These are phyloP conservation scores for Fusarium sp. DNA, from an alignment of 2,329 filamentous ascomycete species.

Conservation along the genomic window DNA sequence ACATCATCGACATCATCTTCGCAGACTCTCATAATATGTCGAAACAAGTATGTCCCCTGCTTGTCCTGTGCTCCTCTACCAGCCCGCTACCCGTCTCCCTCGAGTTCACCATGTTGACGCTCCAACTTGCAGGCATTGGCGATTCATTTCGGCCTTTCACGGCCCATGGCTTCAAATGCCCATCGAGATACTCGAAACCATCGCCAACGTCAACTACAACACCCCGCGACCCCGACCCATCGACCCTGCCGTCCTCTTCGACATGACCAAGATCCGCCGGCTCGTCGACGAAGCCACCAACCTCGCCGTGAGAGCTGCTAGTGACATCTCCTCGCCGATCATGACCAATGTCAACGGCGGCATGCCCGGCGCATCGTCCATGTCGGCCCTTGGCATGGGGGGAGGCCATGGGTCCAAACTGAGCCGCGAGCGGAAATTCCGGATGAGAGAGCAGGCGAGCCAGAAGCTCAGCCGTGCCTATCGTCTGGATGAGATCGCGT, in stretches of 20 bases:
- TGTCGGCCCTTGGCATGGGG: conserved; percentile 35
- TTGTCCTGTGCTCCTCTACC: conserved; percentile 3
- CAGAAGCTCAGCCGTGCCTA: conserved; percentile 83
- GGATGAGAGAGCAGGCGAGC: conserved; percentile 84
- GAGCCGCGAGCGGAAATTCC: conserved; percentile 80
- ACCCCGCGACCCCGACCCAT: conserved; percentile 80
- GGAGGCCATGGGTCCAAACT: conserved; percentile 73
- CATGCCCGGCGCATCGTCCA: conserved; percentile 33
- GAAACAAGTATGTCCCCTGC: conserved; percentile 71
- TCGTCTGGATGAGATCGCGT: conserved; percentile 83
- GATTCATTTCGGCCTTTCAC: conserved; percentile 85
- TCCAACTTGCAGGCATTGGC: conserved; percentile 74
- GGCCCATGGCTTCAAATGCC: conserved; percentile 86
- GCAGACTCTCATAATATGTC: conserved; percentile 56
- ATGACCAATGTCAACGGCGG: conserved; percentile 67
- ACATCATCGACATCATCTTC: conserved; percentile 13
- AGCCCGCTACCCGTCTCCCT: background rate
- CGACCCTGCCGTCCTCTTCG: conserved; percentile 84
- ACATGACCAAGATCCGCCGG: conserved; percentile 83
- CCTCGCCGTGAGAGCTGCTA: conserved; percentile 81
- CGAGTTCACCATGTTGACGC: conserved; percentile 20
- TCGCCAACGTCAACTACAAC: conserved; percentile 84
- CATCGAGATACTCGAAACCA: conserved; percentile 80
- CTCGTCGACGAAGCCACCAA: conserved; percentile 84
- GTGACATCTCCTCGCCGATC: conserved; percentile 75